Evolutionary conservation across 306 rosid species (phyloP), one percentile per base, ranked within the genome.

Genomic region (Acacia crassicarpa): DNA sequence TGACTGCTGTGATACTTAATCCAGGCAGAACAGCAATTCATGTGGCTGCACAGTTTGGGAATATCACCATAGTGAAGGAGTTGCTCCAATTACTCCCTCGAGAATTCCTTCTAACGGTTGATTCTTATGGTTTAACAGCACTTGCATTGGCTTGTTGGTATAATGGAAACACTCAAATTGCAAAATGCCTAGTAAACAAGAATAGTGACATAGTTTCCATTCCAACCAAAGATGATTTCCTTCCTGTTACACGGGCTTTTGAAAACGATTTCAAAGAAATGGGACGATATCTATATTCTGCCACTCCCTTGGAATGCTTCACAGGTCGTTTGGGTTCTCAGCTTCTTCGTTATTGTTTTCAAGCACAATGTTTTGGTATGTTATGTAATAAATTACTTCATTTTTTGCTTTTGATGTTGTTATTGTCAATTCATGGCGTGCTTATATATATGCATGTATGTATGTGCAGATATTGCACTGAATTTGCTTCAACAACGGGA

Each of bases 161-260:
- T 56, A 58, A 0, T 30, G 70, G 70, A 33, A 6, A 0, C 12
- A 33, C 12, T 32, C 23, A 32, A 30, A 11, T 65, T 65, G 69
- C 69, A 65, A 17, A 65, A 33, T 16, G 22, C 22, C n/a, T 65
- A 4, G 23, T 65, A 33, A 4, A 14, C 0, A 65, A 65, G 40
- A 65, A 33, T 16, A 7, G 12, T 2, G 4, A 0, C 4, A 16
- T 32, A 2, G 5, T 32, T 32, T 0, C 5, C 43, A 32, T 65
- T 30, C 70, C 23, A 16, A 16, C 16, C 44, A 0, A 0, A 17
- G 0, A 0, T 0, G 43, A 15, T 14, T 0, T 0, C 5, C n/a
- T 32, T 65, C 69, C 69, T 5, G 22, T 65, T 32, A 6, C 2
- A 14, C 0, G 0, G 12, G 70, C 70, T 33, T 32, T 65, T 13